Percentiles rank a stretch among this genome's conserved stretches.
These are phyloP conservation scores for Dissophora ornata DNA, from an alignment of 192 early-diverging fungal species.

Conservation along the genomic window DNA sequence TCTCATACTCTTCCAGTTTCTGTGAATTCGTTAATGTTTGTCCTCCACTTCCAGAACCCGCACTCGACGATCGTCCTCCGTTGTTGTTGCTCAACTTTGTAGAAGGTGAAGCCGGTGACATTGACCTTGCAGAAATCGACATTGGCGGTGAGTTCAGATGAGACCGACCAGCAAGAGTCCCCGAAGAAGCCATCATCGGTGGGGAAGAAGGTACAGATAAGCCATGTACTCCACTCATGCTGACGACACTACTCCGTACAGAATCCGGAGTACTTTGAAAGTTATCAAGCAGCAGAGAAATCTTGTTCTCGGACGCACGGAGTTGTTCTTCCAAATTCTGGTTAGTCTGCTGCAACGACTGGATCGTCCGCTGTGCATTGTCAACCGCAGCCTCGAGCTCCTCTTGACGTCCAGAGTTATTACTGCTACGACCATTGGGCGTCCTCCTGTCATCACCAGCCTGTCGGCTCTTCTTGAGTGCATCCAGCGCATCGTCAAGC, in stretches of 20 bases:
- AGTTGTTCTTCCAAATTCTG: conserved; percentile 51
- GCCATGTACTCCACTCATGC: conserved; percentile 5
- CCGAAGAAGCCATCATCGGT: background rate
- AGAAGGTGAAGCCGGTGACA: conserved; percentile 7
- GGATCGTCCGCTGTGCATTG: conserved; percentile 31
- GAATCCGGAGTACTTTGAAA: conserved; percentile 29
- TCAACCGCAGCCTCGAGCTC: conserved; percentile 25
- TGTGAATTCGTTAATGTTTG: conserved; percentile 19
- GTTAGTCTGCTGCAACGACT: conserved; percentile 17
- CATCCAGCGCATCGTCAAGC: conserved; percentile 39
- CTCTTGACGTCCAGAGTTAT: conserved; percentile 6
- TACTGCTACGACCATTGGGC: background rate
- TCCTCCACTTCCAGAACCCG: background rate
- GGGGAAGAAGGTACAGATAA: background rate
- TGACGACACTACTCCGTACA: conserved; percentile 36
- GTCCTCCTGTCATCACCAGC: background rate
- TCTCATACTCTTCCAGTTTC: conserved; percentile 45
- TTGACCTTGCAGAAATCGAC: background rate
- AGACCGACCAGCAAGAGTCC: background rate
- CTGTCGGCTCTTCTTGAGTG: conserved; percentile 13
- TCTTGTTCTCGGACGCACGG: conserved; percentile 47
- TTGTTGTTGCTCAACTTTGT: background rate
- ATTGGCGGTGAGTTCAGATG: conserved; percentile 1
- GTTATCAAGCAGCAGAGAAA: conserved; percentile 43
- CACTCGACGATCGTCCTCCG: background rate